Evolutionary conservation across 2,329 filamentous ascomycete genomes (phyloP).

Genomic region (Chaetomium strumarium): DNA sequence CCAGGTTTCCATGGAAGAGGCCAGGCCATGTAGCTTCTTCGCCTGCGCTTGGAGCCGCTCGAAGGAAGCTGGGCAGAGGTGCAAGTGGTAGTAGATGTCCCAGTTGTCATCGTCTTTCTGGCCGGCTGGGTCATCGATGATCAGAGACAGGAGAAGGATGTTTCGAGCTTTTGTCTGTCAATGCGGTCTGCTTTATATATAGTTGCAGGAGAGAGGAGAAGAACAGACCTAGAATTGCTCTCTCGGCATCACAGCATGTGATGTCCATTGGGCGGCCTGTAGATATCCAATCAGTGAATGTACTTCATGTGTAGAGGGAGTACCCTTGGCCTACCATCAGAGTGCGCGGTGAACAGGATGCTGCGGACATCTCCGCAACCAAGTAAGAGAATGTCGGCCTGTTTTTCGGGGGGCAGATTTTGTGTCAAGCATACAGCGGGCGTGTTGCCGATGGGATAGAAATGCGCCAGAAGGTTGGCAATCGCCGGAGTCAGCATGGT

Average conservation of each 20-base stretch:
- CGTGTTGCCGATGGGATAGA: conserved; percentile 49
- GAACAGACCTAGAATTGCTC: conserved; percentile 40
- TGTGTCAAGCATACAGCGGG: conserved; percentile 45
- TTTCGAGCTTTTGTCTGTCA: conserved; percentile 43
- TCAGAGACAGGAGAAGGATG: conserved; percentile 43
- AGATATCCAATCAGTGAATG: conserved; percentile 21
- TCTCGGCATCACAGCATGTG: conserved; percentile 50
- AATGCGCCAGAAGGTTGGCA: conserved; percentile 29
- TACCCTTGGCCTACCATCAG: conserved; percentile 26
- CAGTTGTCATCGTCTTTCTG: conserved; percentile 34
- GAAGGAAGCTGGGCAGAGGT: conserved; percentile 35
- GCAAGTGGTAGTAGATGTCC: conserved; percentile 51
- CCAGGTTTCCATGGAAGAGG: conserved; percentile 39
- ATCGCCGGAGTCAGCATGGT: conserved; percentile 34
- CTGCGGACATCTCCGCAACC: conserved; percentile 53
- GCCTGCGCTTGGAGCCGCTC: conserved; percentile 36
- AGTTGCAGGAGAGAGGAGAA: background rate
- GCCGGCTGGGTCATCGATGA: conserved; percentile 37
- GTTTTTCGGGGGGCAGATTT: conserved; percentile 40
- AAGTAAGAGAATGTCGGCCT: conserved; percentile 45
- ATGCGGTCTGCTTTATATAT: background rate
- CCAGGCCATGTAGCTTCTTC: conserved; percentile 35
- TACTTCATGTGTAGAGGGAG: background rate
- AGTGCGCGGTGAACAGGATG: conserved; percentile 48
- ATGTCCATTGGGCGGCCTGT: conserved; percentile 32